Percentiles rank a stretch among this genome's conserved stretches.
Conservation (phyloP, 148 eudicot genomes). For the Rhododendron griersonianum region DNA sequence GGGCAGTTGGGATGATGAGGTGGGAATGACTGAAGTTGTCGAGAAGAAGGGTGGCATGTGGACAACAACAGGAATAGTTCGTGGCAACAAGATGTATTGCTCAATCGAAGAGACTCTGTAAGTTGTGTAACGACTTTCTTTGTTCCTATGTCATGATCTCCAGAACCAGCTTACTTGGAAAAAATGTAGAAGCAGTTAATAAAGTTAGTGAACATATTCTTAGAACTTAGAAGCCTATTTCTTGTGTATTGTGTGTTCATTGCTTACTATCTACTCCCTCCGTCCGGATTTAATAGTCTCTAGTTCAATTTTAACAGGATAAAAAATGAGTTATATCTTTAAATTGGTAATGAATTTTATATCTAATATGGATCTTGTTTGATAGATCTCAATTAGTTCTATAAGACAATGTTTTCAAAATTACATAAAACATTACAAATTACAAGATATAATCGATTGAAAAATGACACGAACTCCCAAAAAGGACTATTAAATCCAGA, state of each 20-base stretch:
- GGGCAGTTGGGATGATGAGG: conserved; percentile 62
- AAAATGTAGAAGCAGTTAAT: background rate
- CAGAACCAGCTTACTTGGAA: background rate
- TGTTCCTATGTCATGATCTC: background rate
- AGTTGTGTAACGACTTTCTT: conserved; percentile 18
- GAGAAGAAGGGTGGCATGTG: conserved; percentile 62
- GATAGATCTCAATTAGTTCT: too few species aligned
- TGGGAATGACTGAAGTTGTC: conserved; percentile 77
- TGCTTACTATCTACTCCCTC: background rate
- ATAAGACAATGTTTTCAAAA: too few species aligned
- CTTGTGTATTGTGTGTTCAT: background rate
- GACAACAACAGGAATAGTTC: conserved; percentile 65
- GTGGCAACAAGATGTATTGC: conserved; percentile 55
- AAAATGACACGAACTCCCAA: too few species aligned
- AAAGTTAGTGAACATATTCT: background rate
- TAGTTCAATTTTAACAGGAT: too few species aligned
- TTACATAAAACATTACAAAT: too few species aligned
- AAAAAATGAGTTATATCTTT: too few species aligned
- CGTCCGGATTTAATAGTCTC: too few species aligned
- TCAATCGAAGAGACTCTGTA: conserved; percentile 80
- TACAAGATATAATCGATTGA: too few species aligned
- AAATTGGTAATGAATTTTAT: too few species aligned
- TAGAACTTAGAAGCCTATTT: background rate
- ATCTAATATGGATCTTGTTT: too few species aligned
- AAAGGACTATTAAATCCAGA: too few species aligned